Base-by-base conservation (phyloP, 2,329 filamentous ascomycete species). In the Dactylellina leptospora region DNA sequence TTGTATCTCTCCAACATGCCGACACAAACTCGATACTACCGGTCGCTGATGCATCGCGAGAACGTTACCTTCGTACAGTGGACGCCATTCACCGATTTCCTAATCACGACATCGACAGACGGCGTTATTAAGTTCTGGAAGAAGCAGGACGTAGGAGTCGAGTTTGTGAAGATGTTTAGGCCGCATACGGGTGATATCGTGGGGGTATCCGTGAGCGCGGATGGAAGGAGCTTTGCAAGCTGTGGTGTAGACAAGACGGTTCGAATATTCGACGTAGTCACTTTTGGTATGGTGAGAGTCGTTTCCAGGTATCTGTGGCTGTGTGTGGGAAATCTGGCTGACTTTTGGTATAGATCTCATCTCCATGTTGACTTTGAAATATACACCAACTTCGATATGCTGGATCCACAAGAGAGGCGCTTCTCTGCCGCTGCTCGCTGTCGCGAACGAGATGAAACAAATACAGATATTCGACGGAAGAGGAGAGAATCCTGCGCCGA, bases 121-220 rank as follows among this genome's bases (percentile, higher is more conserved):
- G 96, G 96, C n/a, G 90, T 93, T 0, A 93, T 97, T 76, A 99
- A 99, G 80, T 99, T 99, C 80, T 99, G 95, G 95, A 99, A 99
- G 82, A 99, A 99, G 82, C 86, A 90, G 74, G 88, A 87, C 1
- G 88, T 91, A 30, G 91, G 91, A 0, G 90, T 99, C 68, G 96
- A 99, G 81, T 99, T 99, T 78, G 93, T 97, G 58, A 99, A 99
- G 81, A 93, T 99, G 81, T 99, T 96, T 82, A 89, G 88, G 78
- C 93, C 95, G 5, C 96, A 99, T 81, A 84, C 86, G 64, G 91
- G 91, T 55, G 91, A 96, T 78, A 91, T 97, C 78, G 87, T 84
- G 72, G 90, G 89, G 25, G 91, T 95, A 45, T 95, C 88, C 36
- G 89, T 91, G 74, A 97, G 93, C 80, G 86, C 88, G 40, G 95